A percentile compares a stretch with the other conserved stretches of the same genome.
phyloP scores from a whole-genome alignment of 306 rosid genomes.

The Cicer chorassanicum region DNA sequence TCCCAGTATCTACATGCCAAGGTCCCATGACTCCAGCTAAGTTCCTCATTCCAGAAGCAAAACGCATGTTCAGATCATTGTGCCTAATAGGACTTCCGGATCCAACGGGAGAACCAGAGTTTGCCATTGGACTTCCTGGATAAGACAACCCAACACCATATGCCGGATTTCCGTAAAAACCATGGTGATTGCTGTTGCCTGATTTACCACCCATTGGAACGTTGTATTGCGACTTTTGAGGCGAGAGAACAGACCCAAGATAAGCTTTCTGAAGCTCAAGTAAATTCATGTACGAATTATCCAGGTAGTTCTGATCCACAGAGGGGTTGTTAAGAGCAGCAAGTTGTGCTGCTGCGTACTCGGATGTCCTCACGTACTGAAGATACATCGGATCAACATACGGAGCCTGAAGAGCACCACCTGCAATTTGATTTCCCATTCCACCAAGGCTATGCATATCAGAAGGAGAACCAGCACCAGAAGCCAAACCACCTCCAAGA shows the following conservation, averaged over 20 bases:
- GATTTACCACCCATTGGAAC: slow-evolving; percentile 71
- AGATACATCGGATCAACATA: slow-evolving; percentile 85
- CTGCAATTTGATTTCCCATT: slow-evolving; percentile 73
- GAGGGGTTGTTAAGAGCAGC: slow-evolving; percentile 79
- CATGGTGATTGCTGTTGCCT: slow-evolving; percentile 72
- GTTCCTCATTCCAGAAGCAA: slow-evolving; percentile 86
- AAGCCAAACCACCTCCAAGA: slow-evolving; percentile 53
- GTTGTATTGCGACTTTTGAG: slow-evolving; percentile 84
- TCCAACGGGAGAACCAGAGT: slow-evolving; percentile 77
- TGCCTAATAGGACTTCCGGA: slow-evolving; percentile 94
- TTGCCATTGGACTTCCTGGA: slow-evolving; percentile 89
- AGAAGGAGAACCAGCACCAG: slow-evolving; percentile 64
- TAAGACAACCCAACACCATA: slow-evolving; percentile 80
- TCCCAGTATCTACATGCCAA: slow-evolving; percentile 83
- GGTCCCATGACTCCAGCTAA: slow-evolving; percentile 81
- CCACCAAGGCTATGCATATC: slow-evolving; percentile 72
- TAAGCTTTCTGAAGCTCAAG: slow-evolving; percentile 90
- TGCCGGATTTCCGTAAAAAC: slow-evolving; percentile 83
- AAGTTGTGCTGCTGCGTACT: slow-evolving; percentile 84
- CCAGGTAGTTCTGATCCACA: slow-evolving; percentile 69
- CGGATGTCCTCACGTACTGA: slow-evolving; percentile 85
- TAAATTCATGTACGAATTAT: slow-evolving; percentile 75
- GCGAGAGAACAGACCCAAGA: slow-evolving; percentile 70
- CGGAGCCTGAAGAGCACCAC: slow-evolving; percentile 74
- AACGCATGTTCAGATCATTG: slow-evolving; percentile 71